Conservation (phyloP, 331 rosid species). For the Stylosanthes scabra region DNA sequence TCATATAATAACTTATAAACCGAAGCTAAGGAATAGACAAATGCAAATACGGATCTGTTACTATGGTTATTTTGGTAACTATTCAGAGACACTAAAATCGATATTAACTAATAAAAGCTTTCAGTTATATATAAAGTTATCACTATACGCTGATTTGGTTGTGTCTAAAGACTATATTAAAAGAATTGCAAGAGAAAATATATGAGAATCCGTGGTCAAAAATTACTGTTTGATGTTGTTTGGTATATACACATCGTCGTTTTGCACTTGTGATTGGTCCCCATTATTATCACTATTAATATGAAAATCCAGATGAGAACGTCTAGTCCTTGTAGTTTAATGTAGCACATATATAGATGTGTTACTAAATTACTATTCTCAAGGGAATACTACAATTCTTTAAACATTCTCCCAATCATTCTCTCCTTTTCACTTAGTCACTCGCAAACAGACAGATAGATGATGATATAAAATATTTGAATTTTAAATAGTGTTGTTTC, state of each 20-base stretch:
- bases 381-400: conserved; percentile 20
- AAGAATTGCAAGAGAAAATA: too few relatives aligned
- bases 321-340: conserved; percentile 17
- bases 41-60: too few relatives aligned
- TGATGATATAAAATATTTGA: not conserved
- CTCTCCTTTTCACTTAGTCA: conserved; percentile 26
- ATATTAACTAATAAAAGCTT: too few relatives aligned
- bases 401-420: conserved; percentile 36
- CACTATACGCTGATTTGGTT: too few relatives aligned
- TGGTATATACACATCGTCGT: not conserved
- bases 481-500: not conserved
- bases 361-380: conserved; percentile 14
- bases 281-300: not conserved
- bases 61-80: too few relatives aligned
- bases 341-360: not conserved
- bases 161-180: too few relatives aligned
- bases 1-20: too few relatives aligned
- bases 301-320: conserved; percentile 5
- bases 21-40: too few relatives aligned
- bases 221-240: conserved; percentile 25
- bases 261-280: conserved; percentile 31
- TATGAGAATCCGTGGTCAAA: conserved; percentile 13
- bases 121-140: too few relatives aligned
- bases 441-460: conserved; percentile 19
- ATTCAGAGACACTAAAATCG: too few relatives aligned